Conservation (phyloP, 768 basidiomycete genomes). For the Termitomyces sp. region DNA sequence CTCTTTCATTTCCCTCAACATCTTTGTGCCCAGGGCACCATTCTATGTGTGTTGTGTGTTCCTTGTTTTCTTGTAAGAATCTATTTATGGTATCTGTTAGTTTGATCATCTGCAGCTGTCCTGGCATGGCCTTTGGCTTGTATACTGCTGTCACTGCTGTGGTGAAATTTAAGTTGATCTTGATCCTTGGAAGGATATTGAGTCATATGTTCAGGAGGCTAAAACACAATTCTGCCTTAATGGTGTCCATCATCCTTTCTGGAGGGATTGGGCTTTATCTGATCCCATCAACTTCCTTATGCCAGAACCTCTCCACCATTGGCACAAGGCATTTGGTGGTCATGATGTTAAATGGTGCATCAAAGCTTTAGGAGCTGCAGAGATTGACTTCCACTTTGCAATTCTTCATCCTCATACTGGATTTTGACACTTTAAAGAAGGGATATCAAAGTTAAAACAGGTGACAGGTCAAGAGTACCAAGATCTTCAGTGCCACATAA, state of each 20-base stretch:
- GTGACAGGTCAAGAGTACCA: conserved; percentile 37
- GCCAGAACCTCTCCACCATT: conserved; percentile 36
- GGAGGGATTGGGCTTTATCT: conserved; percentile 31
- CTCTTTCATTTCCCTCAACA: too few relatives aligned
- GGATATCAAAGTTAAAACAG: conserved; percentile 37
- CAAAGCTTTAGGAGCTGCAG: conserved; percentile 20
- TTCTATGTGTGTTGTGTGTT: not conserved
- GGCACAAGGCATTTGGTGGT: conserved; percentile 33
- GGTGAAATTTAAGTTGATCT: not conserved
- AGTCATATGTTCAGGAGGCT: conserved; percentile 16
- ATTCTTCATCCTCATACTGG: conserved; percentile 32
- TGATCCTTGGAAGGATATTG: conserved; percentile 21
- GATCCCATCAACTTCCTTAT: conserved; percentile 28
- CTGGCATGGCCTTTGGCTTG: not conserved
- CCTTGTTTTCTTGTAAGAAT: not conserved
- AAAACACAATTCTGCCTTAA: conserved; percentile 21
- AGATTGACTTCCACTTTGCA: conserved; percentile 34
- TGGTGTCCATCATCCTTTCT: conserved; percentile 33
- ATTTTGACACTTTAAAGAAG: conserved; percentile 33
- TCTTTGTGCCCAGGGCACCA: too few relatives aligned
- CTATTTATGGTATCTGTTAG: too few relatives aligned
- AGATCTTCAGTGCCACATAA: conserved; percentile 31
- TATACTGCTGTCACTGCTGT: not conserved
- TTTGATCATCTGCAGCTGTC: too few relatives aligned
- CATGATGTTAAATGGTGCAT: conserved; percentile 38